phyloP scores from a whole-genome alignment of 805 yeast genomes.

The Pichia paraexigua region DNA sequence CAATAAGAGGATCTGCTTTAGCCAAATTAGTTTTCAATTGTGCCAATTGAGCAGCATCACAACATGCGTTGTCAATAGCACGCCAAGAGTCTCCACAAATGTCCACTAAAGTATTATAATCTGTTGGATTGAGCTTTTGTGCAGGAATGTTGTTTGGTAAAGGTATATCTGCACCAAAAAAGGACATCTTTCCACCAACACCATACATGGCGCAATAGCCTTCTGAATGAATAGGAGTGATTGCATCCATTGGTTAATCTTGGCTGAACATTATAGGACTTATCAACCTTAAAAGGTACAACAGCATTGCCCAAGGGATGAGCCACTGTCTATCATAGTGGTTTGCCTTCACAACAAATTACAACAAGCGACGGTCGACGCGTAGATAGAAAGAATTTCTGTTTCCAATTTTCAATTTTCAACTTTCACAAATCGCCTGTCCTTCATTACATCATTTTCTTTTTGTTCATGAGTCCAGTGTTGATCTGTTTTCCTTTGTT shows the following conservation, averaged over 20 bases:
- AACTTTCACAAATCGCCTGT: no score
- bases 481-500: no score
- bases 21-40: constrained; percentile 51
- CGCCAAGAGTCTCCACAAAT: constrained; percentile 72
- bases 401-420: not conserved
- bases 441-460: not conserved
- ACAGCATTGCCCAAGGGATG: not conserved
- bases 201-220: constrained; percentile 53
- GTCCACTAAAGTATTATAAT: constrained; percentile 38
- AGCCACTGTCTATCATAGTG: not conserved
- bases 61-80: constrained; percentile 49
- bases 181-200: constrained; percentile 65
- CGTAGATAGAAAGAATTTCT: not conserved
- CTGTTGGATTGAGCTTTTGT: constrained; percentile 35
- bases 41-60: constrained; percentile 55
- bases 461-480: not conserved
- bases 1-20: constrained; percentile 72
- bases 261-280: no score
- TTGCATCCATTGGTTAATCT: not conserved
- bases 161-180: constrained; percentile 76
- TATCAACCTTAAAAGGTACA: no score
- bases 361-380: not conserved
- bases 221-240: constrained; percentile 23
- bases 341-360: not conserved
- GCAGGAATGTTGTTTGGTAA: constrained; percentile 57